Conservation (phyloP, 352 stramenopile genomes). For the Pythium phragmiticola region DNA sequence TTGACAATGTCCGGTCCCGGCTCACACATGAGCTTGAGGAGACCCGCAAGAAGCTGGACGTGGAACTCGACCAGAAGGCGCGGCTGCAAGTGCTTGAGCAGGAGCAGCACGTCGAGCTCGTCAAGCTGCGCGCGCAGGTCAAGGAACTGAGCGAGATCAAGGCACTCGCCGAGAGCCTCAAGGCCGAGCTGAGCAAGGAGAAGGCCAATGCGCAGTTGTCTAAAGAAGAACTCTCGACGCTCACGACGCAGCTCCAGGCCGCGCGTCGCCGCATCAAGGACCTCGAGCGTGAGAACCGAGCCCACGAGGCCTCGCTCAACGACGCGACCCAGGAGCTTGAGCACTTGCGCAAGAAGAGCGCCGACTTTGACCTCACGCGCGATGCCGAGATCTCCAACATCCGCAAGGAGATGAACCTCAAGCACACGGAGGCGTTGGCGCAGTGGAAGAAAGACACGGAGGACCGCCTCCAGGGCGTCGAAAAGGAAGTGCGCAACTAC, state of each 20-base stretch:
- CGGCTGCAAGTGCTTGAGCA: conserved; percentile 75
- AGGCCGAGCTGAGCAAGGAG: conserved; percentile 54
- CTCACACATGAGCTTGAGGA: conserved; percentile 76
- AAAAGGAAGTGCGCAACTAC: conserved; percentile 74
- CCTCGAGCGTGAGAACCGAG: conserved; percentile 67
- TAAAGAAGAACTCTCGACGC: conserved; percentile 73
- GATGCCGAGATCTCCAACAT: conserved; percentile 69
- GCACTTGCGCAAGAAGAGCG: conserved; percentile 70
- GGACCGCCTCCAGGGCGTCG: conserved; percentile 61
- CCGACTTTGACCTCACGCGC: conserved; percentile 67
- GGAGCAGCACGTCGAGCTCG: conserved; percentile 74
- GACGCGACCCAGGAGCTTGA: conserved; percentile 67
- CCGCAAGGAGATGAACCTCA: conserved; percentile 74
- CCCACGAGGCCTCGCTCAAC: conserved; percentile 41
- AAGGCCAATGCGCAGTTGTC: conserved; percentile 60
- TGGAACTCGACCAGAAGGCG: conserved; percentile 72
- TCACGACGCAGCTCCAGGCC: conserved; percentile 66
- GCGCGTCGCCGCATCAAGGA: conserved; percentile 69
- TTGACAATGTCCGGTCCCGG: conserved; percentile 54
- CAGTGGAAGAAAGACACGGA: conserved; percentile 82
- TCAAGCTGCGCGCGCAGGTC: conserved; percentile 71
- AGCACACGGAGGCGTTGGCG: conserved; percentile 68
- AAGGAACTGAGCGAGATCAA: conserved; percentile 68
- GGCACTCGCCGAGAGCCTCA: conserved; percentile 47
- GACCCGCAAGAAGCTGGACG: conserved; percentile 75